A percentile compares a stretch with the other conserved stretches of the same genome.
phyloP scores from a whole-genome alignment of 176 grass and related monocot species.

The Tuctoria greenei region DNA sequence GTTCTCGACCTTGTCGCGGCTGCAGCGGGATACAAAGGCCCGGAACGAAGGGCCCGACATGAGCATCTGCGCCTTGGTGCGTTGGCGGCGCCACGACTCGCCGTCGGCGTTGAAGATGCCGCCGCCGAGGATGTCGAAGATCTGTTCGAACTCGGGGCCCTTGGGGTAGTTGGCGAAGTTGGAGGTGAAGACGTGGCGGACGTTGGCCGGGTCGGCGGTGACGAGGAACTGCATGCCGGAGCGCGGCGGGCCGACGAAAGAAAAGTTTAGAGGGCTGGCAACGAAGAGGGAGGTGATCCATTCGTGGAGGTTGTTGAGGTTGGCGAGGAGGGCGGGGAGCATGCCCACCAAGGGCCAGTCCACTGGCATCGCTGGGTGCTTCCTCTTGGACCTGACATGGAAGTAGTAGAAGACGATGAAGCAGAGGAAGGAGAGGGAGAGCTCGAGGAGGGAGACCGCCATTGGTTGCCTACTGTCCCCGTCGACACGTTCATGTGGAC shows the following conservation, averaged over 20 bases:
- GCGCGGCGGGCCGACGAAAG: slow-evolving; percentile 47
- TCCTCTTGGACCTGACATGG: slow-evolving; percentile 35
- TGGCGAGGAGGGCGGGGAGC: slow-evolving; percentile 54
- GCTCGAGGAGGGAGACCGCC: slow-evolving; percentile 30
- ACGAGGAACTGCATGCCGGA: slow-evolving; percentile 52
- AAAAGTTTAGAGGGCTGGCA: slow-evolving; percentile 47
- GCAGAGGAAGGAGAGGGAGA: slow-evolving; percentile 37
- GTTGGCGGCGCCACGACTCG: slow-evolving; percentile 57
- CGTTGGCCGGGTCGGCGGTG: slow-evolving; percentile 60
- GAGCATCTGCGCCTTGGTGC: slow-evolving; percentile 55
- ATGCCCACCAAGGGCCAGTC: slow-evolving; percentile 75
- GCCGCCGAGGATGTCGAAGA: slow-evolving; percentile 79
- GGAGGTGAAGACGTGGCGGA: slow-evolving; percentile 75
- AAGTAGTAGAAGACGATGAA: slow-evolving; percentile 37
- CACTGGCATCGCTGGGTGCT: slow-evolving; percentile 41
- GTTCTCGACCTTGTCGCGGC: slow-evolving; percentile 46
- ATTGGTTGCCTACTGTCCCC: neutral
- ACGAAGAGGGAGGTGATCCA: slow-evolving; percentile 45
- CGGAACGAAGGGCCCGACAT: slow-evolving; percentile 43
- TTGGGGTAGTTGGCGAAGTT: slow-evolving; percentile 79
- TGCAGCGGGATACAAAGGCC: slow-evolving; percentile 37
- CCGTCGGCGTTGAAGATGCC: slow-evolving; percentile 78
- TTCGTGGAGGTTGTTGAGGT: slow-evolving; percentile 51
- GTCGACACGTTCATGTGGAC: neutral
- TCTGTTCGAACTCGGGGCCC: slow-evolving; percentile 65